A percentile compares a stretch with the other conserved stretches of the same genome.
phyloP scores from a whole-genome alignment of 768 basidiomycete genomes.

The Boletus eberwhitei region DNA sequence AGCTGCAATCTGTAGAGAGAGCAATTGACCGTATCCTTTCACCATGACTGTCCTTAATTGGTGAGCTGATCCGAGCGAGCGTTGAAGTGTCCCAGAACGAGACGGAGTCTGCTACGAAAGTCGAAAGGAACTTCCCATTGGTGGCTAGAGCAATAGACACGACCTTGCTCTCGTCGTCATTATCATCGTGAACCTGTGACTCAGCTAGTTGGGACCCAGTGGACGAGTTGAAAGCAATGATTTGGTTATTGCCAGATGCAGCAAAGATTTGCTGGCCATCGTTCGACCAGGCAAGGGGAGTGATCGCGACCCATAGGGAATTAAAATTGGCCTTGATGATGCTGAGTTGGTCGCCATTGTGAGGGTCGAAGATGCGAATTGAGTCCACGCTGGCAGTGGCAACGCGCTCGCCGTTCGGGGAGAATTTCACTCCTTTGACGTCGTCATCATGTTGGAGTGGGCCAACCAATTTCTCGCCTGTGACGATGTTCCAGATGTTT shows the following conservation, averaged over 20 bases:
- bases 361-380: not conserved
- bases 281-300: not conserved
- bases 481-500: not conserved
- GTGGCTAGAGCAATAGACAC: not conserved
- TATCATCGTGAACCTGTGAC: not conserved
- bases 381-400: not conserved
- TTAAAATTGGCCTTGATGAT: not conserved
- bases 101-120: not conserved
- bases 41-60: too few relatives aligned
- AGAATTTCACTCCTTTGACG: not conserved
- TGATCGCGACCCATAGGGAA: not conserved
- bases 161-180: too few relatives aligned
- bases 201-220: not conserved
- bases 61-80: not conserved
- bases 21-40: too few relatives aligned
- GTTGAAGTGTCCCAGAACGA: not conserved
- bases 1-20: too few relatives aligned
- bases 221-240: not conserved
- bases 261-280: not conserved
- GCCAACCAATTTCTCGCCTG: not conserved
- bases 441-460: not conserved
- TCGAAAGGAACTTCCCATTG: not conserved
- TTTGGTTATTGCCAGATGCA: not conserved
- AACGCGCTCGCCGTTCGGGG: not conserved
- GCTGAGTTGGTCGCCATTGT: not conserved